Base-by-base conservation (phyloP, 495 filamentous ascomycete species). In the Talaromyces proteolyticus region DNA sequence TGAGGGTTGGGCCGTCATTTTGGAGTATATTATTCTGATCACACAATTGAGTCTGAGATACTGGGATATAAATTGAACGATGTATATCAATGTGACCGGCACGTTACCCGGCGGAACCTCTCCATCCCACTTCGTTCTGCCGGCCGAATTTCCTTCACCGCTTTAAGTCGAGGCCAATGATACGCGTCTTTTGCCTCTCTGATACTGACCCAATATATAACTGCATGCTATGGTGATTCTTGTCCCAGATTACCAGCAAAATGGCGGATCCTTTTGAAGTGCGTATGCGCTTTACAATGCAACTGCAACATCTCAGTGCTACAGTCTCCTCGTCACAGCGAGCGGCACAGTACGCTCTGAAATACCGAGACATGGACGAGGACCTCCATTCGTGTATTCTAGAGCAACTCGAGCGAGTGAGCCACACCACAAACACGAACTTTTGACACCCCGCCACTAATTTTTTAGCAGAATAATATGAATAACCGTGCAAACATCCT, bases 181-280 rank as follows among this genome's bases (percentile, higher is more conserved):
- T n/a, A n/a, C n/a, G n/a, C n/a, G n/a, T n/a, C n/a, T n/a, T n/a
- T 14, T 34, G 8, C 4, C 14, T 1, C 29, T 34, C 29, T 34
- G 8, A 49, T 49, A 14, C 16, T 36, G 12, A n/a, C 34, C 21
- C 37, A 10, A 19, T 36, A 24, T 18, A 47, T 20, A 10, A 3
- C 44, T 47, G 4, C 6, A 14, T 0, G 21, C 24, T 7, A 26
- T 8, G 26, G 22, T 25, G 11, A 21, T 7, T 17, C 42, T 16
- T 41, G 6, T 16, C 18, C 2, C 14, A 41, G 18, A 7, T 7
- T 6, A 41, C 2, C 40, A 20, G 18, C 23, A 73, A 66, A 39
- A 93, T 94, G 87, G 85, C 83, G 42, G 93, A 99, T 70, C 93
- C 93, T 0, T 99, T 99, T 70, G 92, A 97, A 73, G 91, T 96